phyloP scores from a whole-genome alignment of 345 rosid genomes.

The Sonneratia alba region DNA sequence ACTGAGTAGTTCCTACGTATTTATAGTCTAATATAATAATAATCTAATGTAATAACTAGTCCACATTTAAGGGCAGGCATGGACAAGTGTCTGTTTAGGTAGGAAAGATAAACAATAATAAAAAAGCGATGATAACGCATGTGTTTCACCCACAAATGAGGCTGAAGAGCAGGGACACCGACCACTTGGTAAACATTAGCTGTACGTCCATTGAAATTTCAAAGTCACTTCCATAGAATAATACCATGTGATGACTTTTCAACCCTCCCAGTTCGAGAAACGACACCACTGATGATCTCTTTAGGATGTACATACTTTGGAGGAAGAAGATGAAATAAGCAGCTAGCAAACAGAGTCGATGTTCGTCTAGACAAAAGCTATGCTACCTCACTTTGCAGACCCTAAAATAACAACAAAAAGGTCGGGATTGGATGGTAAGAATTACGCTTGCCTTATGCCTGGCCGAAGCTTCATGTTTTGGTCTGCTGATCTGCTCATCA shows the following conservation, averaged over 20 bases:
- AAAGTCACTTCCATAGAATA: neutral
- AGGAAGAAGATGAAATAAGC: neutral
- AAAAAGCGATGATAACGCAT: neutral
- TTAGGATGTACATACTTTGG: neutral
- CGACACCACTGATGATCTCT: neutral
- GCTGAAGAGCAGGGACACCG: too few relatives aligned
- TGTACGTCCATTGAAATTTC: neutral
- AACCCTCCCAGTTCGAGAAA: neutral
- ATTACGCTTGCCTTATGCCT: neutral
- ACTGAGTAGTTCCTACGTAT: too few relatives aligned
- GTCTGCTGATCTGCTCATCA: neutral
- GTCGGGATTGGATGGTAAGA: neutral
- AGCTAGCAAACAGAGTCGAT: neutral
- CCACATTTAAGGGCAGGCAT: too few relatives aligned
- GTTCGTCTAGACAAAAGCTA: neutral
- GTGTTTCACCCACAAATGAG: neutral
- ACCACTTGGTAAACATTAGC: neutral
- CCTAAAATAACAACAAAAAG: neutral
- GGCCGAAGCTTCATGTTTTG: neutral
- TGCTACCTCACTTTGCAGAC: neutral
- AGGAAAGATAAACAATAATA: too few relatives aligned
- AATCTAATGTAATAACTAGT: too few relatives aligned
- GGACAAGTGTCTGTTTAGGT: too few relatives aligned
- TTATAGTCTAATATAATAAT: too few relatives aligned
- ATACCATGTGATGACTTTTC: neutral